These are phyloP conservation scores for Graphilbum ipis-grandicollis DNA, from an alignment of 2,329 filamentous ascomycete species.

Conservation along the genomic window DNA sequence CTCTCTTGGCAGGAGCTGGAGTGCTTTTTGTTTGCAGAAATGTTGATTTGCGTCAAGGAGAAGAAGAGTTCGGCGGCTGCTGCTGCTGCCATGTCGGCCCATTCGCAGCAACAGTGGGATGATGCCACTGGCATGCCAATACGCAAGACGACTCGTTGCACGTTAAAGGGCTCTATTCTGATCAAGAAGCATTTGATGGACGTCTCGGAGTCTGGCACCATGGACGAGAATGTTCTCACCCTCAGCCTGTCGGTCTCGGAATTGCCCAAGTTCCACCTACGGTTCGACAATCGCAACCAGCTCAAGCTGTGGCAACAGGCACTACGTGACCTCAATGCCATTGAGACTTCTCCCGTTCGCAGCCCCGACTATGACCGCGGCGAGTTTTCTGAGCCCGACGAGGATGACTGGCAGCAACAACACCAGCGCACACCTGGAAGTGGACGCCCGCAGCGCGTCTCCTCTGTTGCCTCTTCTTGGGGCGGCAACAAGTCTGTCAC, in stretches of 20 bases:
- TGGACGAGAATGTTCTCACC: constrained; percentile 72
- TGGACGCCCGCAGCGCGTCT: constrained; percentile 27
- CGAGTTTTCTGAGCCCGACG: constrained; percentile 68
- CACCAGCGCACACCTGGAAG: constrained; percentile 19
- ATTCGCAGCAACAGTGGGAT: constrained; percentile 44
- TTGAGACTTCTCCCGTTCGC: constrained; percentile 45
- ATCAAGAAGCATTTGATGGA: constrained; percentile 97
- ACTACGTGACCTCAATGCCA: constrained; percentile 62
- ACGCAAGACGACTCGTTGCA: constrained; percentile 58
- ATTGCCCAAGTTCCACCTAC: constrained; percentile 83
- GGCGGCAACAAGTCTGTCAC: constrained; percentile 67
- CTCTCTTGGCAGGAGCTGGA: constrained; percentile 95
- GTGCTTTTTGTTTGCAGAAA: constrained; percentile 92
- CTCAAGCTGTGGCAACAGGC: constrained; percentile 84
- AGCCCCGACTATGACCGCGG: constrained; percentile 62
- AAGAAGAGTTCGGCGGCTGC: constrained; percentile 46
- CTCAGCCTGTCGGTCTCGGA: constrained; percentile 82
- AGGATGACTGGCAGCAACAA: constrained; percentile 66
- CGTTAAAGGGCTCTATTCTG: constrained; percentile 88
- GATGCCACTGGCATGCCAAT: constrained; percentile 26
- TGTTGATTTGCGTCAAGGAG: constrained; percentile 98
- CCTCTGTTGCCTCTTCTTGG: constrained; percentile 69
- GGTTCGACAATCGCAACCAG: constrained; percentile 69
- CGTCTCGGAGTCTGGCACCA: constrained; percentile 51
- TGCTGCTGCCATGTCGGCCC: neutral